Conservation (phyloP, 2,329 filamentous ascomycete genomes). For the Aspergillus sp. region DNA sequence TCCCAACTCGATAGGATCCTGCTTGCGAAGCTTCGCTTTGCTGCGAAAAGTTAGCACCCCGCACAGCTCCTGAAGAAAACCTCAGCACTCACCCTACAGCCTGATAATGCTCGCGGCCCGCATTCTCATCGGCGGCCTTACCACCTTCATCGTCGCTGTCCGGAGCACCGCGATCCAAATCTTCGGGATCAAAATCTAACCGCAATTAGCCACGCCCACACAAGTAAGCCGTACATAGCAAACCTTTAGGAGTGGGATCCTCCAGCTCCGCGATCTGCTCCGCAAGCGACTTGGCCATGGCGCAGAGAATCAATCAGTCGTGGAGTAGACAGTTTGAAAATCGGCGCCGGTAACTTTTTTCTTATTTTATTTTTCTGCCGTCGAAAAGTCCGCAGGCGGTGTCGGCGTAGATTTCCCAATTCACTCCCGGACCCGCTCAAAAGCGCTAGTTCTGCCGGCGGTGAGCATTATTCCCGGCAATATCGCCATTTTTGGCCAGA, state of each 20-base stretch:
- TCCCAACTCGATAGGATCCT: constrained; percentile 66
- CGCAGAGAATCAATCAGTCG: neutral
- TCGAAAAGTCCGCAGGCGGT: constrained; percentile 17
- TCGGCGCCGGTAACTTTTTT: constrained; percentile 3
- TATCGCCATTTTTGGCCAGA: constrained; percentile 7
- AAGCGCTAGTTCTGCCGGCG: constrained; percentile 12
- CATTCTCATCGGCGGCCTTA: constrained; percentile 45
- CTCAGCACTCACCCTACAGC: constrained; percentile 59
- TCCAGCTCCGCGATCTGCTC: constrained; percentile 62
- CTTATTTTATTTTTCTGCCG: constrained; percentile 22
- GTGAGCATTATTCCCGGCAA: constrained; percentile 19
- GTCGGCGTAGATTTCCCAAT: neutral
- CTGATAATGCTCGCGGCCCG: constrained; percentile 83
- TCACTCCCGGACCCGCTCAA: neutral
- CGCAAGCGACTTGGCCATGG: constrained; percentile 54
- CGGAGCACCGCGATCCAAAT: constrained; percentile 54
- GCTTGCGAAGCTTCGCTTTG: constrained; percentile 79
- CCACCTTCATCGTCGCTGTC: constrained; percentile 55
- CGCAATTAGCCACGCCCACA: constrained; percentile 7
- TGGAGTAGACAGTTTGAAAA: constrained; percentile 9
- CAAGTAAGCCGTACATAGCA: constrained; percentile 1
- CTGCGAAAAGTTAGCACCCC: constrained; percentile 37
- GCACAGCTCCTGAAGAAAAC: constrained; percentile 1
- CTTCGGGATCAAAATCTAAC: constrained; percentile 78
- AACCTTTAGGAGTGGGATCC: constrained; percentile 63